A percentile compares a stretch with the other conserved stretches of the same genome.
Evolutionary conservation across 495 filamentous ascomycete genomes (phyloP).

Genomic region (Astrocystis sublimbata): DNA sequence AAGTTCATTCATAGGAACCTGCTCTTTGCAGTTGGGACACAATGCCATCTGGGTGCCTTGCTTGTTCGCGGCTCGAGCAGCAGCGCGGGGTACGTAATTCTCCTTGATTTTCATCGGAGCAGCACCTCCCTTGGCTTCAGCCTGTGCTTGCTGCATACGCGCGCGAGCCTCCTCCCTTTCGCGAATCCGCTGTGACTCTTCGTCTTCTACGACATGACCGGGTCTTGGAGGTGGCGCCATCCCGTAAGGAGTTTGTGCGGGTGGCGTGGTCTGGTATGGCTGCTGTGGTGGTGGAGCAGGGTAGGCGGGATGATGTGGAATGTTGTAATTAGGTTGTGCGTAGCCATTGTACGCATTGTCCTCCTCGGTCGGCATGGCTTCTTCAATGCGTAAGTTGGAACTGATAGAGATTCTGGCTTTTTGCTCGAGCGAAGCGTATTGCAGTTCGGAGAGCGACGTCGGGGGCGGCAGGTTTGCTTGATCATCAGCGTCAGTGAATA

Average conservation of each 20-base stretch:
- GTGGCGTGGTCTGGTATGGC: slow-evolving; percentile 39
- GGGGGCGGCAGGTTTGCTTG: slow-evolving; percentile 83
- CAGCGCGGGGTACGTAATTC: slow-evolving; percentile 86
- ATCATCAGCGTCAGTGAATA: slow-evolving; percentile 88
- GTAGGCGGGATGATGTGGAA: slow-evolving; percentile 35
- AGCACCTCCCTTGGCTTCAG: slow-evolving; percentile 67
- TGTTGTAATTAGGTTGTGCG: slow-evolving; percentile 36
- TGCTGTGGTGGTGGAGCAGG: slow-evolving; percentile 38
- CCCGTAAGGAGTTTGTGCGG: slow-evolving; percentile 36
- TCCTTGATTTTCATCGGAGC: slow-evolving; percentile 89
- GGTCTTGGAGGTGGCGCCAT: slow-evolving; percentile 31
- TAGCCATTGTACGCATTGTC: slow-evolving; percentile 60
- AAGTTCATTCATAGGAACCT: slow-evolving; percentile 81
- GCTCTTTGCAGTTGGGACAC: slow-evolving; percentile 93
- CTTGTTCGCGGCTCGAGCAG: slow-evolving; percentile 64
- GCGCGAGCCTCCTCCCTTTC: slow-evolving; percentile 68
- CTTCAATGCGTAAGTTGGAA: slow-evolving; percentile 83
- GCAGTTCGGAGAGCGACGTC: slow-evolving; percentile 83
- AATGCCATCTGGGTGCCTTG: slow-evolving; percentile 67
- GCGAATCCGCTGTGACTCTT: slow-evolving; percentile 66
- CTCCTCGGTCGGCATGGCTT: slow-evolving; percentile 86
- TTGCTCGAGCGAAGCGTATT: slow-evolving; percentile 91
- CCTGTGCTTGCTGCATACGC: slow-evolving; percentile 75
- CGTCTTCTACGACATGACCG: slow-evolving; percentile 54
- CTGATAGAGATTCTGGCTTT: slow-evolving; percentile 85